Evolutionary conservation across 345 rosid species (phyloP).

Genomic region (Arabidopsis arenosa): DNA sequence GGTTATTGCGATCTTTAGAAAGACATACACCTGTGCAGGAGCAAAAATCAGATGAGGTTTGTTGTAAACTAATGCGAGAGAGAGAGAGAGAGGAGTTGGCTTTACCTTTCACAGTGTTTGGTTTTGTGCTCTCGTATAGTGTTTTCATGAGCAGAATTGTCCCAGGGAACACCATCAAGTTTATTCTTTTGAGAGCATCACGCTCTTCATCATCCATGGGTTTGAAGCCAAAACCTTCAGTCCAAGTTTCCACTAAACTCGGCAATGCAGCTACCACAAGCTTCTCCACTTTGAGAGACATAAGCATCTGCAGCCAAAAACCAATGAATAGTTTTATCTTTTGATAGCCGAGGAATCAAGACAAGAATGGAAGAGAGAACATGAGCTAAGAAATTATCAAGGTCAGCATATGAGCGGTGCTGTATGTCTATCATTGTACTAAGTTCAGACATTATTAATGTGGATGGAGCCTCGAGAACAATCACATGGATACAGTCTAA

Average conservation of each 20-base stretch:
- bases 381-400: slow-evolving; percentile 2
- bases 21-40: slow-evolving; percentile 31
- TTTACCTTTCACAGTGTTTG: slow-evolving; percentile 52
- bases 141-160: slow-evolving; percentile 70
- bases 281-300: slow-evolving; percentile 77
- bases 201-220: slow-evolving; percentile 65
- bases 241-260: slow-evolving; percentile 83
- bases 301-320: slow-evolving; percentile 64
- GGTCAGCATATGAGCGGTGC: slow-evolving; percentile 2
- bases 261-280: slow-evolving; percentile 94
- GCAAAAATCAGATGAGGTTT: slow-evolving; percentile 3
- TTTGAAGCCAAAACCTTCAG: slow-evolving; percentile 76
- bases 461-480: slow-evolving; percentile 30
- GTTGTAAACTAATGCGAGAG: background rate
- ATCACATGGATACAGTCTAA: background rate
- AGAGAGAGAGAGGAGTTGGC: background rate
- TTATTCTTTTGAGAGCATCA: slow-evolving; percentile 59
- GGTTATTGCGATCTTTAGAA: background rate
- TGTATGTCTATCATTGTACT: background rate
- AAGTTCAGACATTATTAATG: slow-evolving; percentile 13
- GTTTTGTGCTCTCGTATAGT: slow-evolving; percentile 42
- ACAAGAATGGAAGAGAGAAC: background rate
- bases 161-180: slow-evolving; percentile 92
- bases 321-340: background rate
- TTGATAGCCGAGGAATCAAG: slow-evolving; percentile 10